Evolutionary conservation across 2,329 filamentous ascomycete genomes (phyloP).

Genomic region (Penicillium sp.): DNA sequence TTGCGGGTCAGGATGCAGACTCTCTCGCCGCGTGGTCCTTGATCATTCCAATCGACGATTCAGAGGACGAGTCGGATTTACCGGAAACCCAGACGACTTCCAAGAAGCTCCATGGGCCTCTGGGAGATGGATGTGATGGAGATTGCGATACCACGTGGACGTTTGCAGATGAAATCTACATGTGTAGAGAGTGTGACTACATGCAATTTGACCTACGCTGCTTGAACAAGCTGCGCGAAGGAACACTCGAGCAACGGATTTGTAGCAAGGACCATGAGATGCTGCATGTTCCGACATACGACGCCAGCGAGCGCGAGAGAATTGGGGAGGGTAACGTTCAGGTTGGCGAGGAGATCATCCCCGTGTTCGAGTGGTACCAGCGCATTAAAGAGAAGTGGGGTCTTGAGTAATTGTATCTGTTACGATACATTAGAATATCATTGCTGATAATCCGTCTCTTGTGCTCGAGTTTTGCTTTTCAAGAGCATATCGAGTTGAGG

Average conservation of each 20-base stretch:
- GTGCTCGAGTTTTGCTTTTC: no score
- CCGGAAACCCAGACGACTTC: background rate
- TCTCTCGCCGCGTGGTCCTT: constrained; percentile 30
- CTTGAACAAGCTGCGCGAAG: constrained; percentile 13
- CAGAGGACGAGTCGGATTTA: background rate
- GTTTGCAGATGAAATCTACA: constrained; percentile 23
- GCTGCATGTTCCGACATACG: constrained; percentile 25
- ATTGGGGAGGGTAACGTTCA: constrained; percentile 22
- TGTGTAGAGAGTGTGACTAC: constrained; percentile 26
- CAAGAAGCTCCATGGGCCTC: background rate
- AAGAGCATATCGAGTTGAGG: no score
- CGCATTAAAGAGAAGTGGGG: constrained; percentile 16
- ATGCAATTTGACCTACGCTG: constrained; percentile 21
- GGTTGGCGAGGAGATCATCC: constrained; percentile 19
- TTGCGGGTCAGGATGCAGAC: constrained; percentile 25
- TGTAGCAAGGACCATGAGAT: constrained; percentile 26
- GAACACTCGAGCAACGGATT: constrained; percentile 4
- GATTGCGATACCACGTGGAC: constrained; percentile 11
- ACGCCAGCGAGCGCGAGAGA: constrained; percentile 10
- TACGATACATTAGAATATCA: background rate
- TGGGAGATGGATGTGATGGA: constrained; percentile 5
- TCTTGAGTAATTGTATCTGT: background rate
- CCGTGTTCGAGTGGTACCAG: constrained; percentile 19
- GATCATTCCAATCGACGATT: constrained; percentile 16
- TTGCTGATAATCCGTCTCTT: no score